Conservation (phyloP, 2,329 filamentous ascomycete species). For the Claviceps arundinis region DNA sequence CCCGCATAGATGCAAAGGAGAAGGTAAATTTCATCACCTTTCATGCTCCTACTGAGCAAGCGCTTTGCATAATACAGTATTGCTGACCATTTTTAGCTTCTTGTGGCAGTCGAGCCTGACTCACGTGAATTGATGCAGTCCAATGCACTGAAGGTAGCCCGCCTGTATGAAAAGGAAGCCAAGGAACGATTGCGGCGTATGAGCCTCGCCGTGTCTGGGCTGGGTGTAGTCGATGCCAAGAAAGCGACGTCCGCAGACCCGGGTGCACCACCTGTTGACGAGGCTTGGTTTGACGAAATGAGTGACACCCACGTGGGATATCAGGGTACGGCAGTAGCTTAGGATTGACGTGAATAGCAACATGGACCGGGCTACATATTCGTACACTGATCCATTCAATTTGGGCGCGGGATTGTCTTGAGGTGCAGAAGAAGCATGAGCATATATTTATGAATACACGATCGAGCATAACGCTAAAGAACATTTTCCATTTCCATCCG, state of each 20-base stretch:
- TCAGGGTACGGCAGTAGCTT: conserved; percentile 2
- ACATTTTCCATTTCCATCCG: neutral
- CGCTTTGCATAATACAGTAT: neutral
- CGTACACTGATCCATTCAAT: neutral
- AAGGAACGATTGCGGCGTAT: conserved; percentile 66
- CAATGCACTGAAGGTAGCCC: conserved; percentile 53
- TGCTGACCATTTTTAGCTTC: conserved; percentile 33
- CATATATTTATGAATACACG: neutral
- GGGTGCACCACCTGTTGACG: conserved; percentile 13
- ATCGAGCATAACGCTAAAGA: neutral
- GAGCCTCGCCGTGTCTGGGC: conserved; percentile 58
- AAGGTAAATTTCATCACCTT: conserved; percentile 30
- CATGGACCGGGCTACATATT: neutral
- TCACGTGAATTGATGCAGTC: conserved; percentile 57
- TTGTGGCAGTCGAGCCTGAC: conserved; percentile 58
- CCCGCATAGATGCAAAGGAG: conserved; percentile 75
- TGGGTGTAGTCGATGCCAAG: conserved; percentile 43
- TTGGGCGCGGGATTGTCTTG: neutral
- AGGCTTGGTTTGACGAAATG: conserved; percentile 22
- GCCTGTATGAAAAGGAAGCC: conserved; percentile 60
- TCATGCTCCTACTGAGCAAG: neutral
- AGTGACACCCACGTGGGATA: neutral
- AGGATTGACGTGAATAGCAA: conserved; percentile 4
- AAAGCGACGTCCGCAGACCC: conserved; percentile 7
- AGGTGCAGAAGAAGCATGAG: neutral